Conservation (phyloP, 2,329 filamentous ascomycete genomes). For the Stemphylium vesicarium region DNA sequence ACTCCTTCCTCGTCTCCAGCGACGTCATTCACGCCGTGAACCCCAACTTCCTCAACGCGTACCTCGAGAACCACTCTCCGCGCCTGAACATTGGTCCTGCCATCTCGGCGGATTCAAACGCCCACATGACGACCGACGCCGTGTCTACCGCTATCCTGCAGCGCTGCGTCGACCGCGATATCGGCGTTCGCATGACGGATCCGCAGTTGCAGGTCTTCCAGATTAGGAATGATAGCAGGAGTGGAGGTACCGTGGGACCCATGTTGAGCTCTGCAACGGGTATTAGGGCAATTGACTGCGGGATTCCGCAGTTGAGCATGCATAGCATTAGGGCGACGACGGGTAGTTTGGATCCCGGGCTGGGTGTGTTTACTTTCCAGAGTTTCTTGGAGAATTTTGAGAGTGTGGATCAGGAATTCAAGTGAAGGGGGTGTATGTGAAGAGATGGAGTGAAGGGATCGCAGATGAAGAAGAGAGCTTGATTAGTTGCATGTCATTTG, state of each 20-base stretch:
- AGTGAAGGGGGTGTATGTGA: constrained; percentile 5
- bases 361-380: constrained; percentile 88
- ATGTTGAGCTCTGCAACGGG: constrained; percentile 83
- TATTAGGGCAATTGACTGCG: constrained; percentile 82
- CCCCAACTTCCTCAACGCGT: constrained; percentile 86
- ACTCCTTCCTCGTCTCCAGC: constrained; percentile 88
- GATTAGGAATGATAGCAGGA: constrained; percentile 89
- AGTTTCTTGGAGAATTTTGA: constrained; percentile 89
- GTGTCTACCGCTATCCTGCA: constrained; percentile 82
- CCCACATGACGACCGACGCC: constrained; percentile 94
- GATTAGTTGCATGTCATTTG: not conserved
- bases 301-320: constrained; percentile 92
- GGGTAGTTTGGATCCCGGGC: constrained; percentile 81
- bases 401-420: constrained; percentile 81
- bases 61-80: constrained; percentile 85
- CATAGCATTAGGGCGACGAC: constrained; percentile 90
- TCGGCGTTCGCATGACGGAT: constrained; percentile 54
- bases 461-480: not conserved
- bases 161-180: constrained; percentile 69
- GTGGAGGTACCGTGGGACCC: constrained; percentile 93
- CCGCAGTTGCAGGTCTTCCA: constrained; percentile 85
- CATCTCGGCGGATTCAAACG: constrained; percentile 83
- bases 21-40: constrained; percentile 95
- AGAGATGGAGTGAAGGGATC: too few species aligned
- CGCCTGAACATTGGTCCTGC: constrained; percentile 86